Base-by-base conservation (phyloP, 1,284 basidiomycete genomes). In the Boletus calvinii region DNA sequence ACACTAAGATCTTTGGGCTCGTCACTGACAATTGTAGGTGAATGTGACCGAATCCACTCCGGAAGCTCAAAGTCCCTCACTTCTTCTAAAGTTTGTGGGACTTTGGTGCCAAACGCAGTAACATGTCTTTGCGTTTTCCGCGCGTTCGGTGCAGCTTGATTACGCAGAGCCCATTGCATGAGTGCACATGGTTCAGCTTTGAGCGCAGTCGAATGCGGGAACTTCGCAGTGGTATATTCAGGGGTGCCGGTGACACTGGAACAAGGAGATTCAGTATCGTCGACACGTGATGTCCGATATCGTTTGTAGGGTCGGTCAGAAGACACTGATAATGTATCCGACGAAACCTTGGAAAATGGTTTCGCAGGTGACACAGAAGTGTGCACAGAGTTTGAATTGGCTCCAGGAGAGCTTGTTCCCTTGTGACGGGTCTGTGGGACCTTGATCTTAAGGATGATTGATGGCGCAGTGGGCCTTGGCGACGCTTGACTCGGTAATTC, bases 101-200 rank as follows among this genome's bases (percentile, higher is more conserved):
- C 70, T 48, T 76, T 76, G 40, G 72, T 70, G 1, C 84, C 84
- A 61, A 85, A 86, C 15, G 83, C 80, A 29, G 72, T 76, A 40
- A 76, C 67, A 53, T 79, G 74, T 49, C 83, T 73, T 61, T 77
- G 76, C 2, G 78, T 78, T 62, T 78, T 82, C 47, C 78, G 72
- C 24, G 72, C 70, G 13, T 68, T 73, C 6, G 73, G 75, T 29
- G 75, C 66, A 15, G 67, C 70, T 24, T 75, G 71, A 54, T 68
- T 76, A 26, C 81, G 78, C 41, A 77, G 63, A 6, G 82, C 83
- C 48, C 79, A 72, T 37, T 76, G 73, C 63, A 85, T 63, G 32
- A 77, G 60, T 61, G 73, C 48, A 63, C 73, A 67, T 29, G 61
- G 58, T 59, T 77, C 59, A 49, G 59, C 46, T 62, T 68, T 79